Conservation (phyloP, 2,329 filamentous ascomycete genomes). For the Fusarium falciforme region DNA sequence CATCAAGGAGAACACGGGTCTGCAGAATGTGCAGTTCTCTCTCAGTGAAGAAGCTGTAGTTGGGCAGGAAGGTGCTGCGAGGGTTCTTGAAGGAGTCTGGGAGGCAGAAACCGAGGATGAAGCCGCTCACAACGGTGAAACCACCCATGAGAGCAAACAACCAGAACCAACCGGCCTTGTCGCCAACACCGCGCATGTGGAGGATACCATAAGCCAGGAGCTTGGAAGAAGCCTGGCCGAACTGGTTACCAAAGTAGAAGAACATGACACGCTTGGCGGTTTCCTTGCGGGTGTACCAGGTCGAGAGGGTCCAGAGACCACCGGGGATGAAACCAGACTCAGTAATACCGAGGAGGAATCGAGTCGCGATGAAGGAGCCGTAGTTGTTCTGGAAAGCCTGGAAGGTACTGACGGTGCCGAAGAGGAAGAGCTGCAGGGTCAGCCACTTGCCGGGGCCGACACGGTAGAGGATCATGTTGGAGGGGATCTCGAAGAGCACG, state of each 20-base stretch:
- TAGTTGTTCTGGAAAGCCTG: slow-evolving; percentile 64
- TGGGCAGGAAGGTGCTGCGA: slow-evolving; percentile 54
- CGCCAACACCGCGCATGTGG: slow-evolving; percentile 60
- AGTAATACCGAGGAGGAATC: slow-evolving; percentile 63
- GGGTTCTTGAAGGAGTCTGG: slow-evolving; percentile 59
- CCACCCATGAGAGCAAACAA: slow-evolving; percentile 64
- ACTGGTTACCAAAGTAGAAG: slow-evolving; percentile 67
- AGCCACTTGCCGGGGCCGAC: slow-evolving; percentile 63
- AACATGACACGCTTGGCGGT: slow-evolving; percentile 63
- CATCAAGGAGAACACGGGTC: slow-evolving; percentile 55
- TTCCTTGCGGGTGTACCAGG: slow-evolving; percentile 66
- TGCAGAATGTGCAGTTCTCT: slow-evolving; percentile 56
- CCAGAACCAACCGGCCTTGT: slow-evolving; percentile 67
- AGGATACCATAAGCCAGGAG: slow-evolving; percentile 60
- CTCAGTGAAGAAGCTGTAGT: slow-evolving; percentile 50
- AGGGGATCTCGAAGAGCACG: slow-evolving; percentile 56
- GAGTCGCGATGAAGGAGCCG: slow-evolving; percentile 59
- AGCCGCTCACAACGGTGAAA: slow-evolving; percentile 60
- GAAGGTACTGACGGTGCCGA: slow-evolving; percentile 64
- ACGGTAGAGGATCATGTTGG: slow-evolving; percentile 50
- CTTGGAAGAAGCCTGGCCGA: slow-evolving; percentile 53
- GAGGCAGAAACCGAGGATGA: slow-evolving; percentile 56
- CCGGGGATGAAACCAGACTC: slow-evolving; percentile 69
- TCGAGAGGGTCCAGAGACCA: slow-evolving; percentile 61
- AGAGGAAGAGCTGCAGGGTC: slow-evolving; percentile 64